These are phyloP conservation scores for Phytophthora citrophthora DNA, from an alignment of 352 stramenopile species.

Conservation along the genomic window DNA sequence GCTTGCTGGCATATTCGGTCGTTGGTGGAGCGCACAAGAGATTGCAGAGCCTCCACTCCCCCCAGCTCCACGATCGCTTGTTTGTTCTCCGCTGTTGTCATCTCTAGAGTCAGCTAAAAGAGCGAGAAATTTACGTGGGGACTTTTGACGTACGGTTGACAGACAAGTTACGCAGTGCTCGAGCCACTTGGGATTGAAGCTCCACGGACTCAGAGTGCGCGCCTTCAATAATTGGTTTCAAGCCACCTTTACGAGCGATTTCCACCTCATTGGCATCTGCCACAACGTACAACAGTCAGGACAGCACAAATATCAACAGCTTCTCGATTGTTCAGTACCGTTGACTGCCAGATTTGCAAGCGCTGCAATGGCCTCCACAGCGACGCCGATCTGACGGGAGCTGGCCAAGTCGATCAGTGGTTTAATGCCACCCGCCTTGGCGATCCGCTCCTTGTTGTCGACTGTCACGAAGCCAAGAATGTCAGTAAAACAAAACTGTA, in stretches of 20 bases:
- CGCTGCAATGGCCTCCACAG: slow-evolving; percentile 93
- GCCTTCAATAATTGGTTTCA: slow-evolving; percentile 92
- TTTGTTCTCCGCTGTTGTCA: slow-evolving; percentile 85
- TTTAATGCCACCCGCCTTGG: slow-evolving; percentile 89
- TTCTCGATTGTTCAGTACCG: slow-evolving; percentile 42
- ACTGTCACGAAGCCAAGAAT: slow-evolving; percentile 39
- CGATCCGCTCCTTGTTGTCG: slow-evolving; percentile 94
- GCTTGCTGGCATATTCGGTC: slow-evolving; percentile 92
- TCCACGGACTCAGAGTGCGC: slow-evolving; percentile 82
- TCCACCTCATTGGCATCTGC: slow-evolving; percentile 92
- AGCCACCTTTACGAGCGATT: slow-evolving; percentile 88
- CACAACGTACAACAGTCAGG: slow-evolving; percentile 6
- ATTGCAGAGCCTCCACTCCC: slow-evolving; percentile 83
- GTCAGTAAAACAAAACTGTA: neutral
- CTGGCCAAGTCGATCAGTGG: slow-evolving; percentile 84
- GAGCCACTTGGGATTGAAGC: slow-evolving; percentile 87
- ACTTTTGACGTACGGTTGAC: slow-evolving; percentile 83
- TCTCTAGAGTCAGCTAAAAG: neutral
- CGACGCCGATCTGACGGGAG: slow-evolving; percentile 86
- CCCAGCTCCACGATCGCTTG: slow-evolving; percentile 86
- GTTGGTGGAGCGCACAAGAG: slow-evolving; percentile 78
- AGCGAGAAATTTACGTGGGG: too few species aligned
- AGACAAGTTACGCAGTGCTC: slow-evolving; percentile 93
- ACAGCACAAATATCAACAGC: neutral
- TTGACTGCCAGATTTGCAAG: slow-evolving; percentile 96